Evolutionary conservation across 495 filamentous ascomycete species (phyloP).

Genomic region (Geopyxis carbonaria): DNA sequence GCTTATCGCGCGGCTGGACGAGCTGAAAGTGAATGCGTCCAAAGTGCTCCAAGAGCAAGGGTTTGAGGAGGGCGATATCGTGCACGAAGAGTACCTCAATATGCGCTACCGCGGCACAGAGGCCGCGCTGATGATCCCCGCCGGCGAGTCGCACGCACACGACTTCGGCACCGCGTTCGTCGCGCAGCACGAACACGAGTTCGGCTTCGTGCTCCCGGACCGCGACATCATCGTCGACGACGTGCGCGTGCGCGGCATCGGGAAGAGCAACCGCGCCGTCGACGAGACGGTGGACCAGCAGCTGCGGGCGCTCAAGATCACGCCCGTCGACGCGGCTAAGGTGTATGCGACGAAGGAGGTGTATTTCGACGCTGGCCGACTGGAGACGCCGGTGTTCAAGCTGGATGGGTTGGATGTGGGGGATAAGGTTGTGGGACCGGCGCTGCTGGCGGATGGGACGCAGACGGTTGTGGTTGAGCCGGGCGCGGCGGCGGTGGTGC

Average conservation of each 20-base stretch:
- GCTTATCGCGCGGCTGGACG: slow-evolving; percentile 40
- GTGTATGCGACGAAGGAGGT: slow-evolving; percentile 39
- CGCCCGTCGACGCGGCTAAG: slow-evolving; percentile 34
- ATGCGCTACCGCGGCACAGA: slow-evolving; percentile 80
- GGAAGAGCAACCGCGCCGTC: slow-evolving; percentile 60
- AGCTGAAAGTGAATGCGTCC: slow-evolving; percentile 51
- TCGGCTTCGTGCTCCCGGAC: slow-evolving; percentile 79
- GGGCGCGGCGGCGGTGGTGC: slow-evolving; percentile 52
- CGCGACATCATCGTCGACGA: slow-evolving; percentile 88
- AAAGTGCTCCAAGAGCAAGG: slow-evolving; percentile 52
- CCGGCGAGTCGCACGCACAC: slow-evolving; percentile 39
- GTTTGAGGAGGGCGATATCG: slow-evolving; percentile 51
- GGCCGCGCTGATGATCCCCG: slow-evolving; percentile 60
- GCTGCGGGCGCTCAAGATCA: slow-evolving; percentile 45
- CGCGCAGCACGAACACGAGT: slow-evolving; percentile 78
- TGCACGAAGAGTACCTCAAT: slow-evolving; percentile 78
- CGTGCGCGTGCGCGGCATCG: slow-evolving; percentile 75
- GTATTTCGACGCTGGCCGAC: slow-evolving; percentile 57
- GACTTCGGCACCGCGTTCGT: slow-evolving; percentile 71
- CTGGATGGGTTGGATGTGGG: slow-evolving; percentile 60
- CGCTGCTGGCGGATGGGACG: slow-evolving; percentile 83
- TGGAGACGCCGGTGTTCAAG: slow-evolving; percentile 72
- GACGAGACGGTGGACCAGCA: slow-evolving; percentile 69
- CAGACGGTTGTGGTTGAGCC: slow-evolving; percentile 92
- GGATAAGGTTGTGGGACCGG: slow-evolving; percentile 66